Evolutionary conservation across 2,329 filamentous ascomycete genomes (phyloP), one percentile per base, ranked within the genome.

Genomic region (Fusarium fujikuroi): DNA sequence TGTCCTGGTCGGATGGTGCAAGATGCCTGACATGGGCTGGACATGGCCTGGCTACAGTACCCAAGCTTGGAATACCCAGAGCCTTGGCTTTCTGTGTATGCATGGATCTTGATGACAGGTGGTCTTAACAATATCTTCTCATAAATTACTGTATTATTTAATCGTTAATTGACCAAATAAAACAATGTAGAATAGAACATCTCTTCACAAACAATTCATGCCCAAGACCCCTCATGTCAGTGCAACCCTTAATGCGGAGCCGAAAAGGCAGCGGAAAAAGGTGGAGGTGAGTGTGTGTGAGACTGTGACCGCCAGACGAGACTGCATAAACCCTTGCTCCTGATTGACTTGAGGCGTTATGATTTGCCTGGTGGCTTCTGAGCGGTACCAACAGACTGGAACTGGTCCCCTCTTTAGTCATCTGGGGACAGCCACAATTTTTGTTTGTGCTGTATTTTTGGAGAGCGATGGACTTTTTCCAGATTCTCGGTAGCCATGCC

Each of bases 361-460:
- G 61, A 50, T 63, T 63, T 63, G 54, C 32, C 37, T 50, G 37
- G 61, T 23, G 37, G 23, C n/a, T 43, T 50, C 40, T 30, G 57
- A 47, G 39, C 28, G 32, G 56, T 69, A 64, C 66, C 66, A 69
- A 65, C 65, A 53, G 50, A 10, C 46, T 69, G 66, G 66, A 44
- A 68, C 65, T 67, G 52, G 52, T n/a, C 46, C 56, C 43, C 50
- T 30, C 23, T 44, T 23, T 39, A n/a, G 30, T 50, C 57, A 63
- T 69, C 58, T 43, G 64, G 63, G n/a, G 65, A 46, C 36, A 53
- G 47, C 65, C 65, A 68, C 65, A 68, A 49, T 54, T 28, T 32
- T 32, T n/a, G 19, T 39, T 21, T 12, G 37, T 40, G 8, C 30
- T 54, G 28, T 37, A 14, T 54, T 14, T 36, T 32, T 28, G 37